Base-by-base conservation (phyloP, 345 rosid species). In the Dimocarpus longan region DNA sequence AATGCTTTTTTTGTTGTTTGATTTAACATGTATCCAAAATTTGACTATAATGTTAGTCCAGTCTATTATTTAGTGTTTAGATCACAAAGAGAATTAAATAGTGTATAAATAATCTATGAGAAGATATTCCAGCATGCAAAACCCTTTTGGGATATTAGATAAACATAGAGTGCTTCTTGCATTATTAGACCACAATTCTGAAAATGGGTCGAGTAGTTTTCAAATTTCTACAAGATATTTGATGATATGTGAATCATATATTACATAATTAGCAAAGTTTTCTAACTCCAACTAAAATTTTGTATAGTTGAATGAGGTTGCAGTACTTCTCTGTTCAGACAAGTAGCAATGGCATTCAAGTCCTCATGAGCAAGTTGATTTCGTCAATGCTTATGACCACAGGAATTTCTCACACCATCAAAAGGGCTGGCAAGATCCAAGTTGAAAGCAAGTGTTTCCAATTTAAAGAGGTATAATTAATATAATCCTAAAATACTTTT, bases 251-350 rank as follows among this genome's bases (percentile, higher is more conserved):
- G 21, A 56, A 56, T 19, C 60, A 56, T 56, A 46, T 46, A 46
- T 46, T 46, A 46, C 50, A 46, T 46, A 46, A 46, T 46, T 12
- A 8, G 44, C 44, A 8, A 26, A 46, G 10, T 10, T 46, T 10
- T 8, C 12, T 46, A 12, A 46, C 3, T 46, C 50, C 10, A 46
- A 46, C 1, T 46, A 46, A 8, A 46, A 12, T 8, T 46, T 46
- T 8, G 2, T 80, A 79, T 81, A 68, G 88, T 87, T 92, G 91
- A 81, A 90, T 81, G 85, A 86, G 92, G 86, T 78, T 86, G 83
- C 95, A 95, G 97, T 26, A 26, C 28, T 87, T 92, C 86, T 90
- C 94, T 88, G 90, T 83, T 86, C 90, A 93, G 86, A 86, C 85
- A 92, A 89, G 89, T 26, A 26, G 28, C 28, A 26, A 26, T 26